Conservation (phyloP, 2,329 filamentous ascomycete genomes). For the Apiospora koreana region DNA sequence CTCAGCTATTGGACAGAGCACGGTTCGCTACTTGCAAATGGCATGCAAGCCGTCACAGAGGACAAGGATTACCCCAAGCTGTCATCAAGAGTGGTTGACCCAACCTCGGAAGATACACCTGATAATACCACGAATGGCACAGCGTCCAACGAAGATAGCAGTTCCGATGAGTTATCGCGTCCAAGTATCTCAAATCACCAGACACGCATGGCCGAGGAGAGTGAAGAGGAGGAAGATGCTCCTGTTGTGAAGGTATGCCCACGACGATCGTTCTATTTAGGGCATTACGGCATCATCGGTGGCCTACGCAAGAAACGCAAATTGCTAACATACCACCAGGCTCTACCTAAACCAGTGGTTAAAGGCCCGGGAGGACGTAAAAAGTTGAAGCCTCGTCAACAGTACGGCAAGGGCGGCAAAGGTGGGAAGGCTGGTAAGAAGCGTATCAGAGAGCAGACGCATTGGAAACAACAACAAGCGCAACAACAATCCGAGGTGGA, state of each 20-base stretch:
- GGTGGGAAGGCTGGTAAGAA: conserved; percentile 42
- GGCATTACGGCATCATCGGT: background rate
- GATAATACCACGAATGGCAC: conserved; percentile 50
- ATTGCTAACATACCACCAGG: conserved; percentile 11
- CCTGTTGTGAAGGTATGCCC: conserved; percentile 36
- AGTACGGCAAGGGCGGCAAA: conserved; percentile 40
- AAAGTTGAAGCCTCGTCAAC: conserved; percentile 47
- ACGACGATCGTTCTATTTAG: background rate
- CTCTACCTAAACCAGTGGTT: conserved; percentile 20
- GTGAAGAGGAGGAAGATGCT: conserved; percentile 51
- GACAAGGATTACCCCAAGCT: conserved; percentile 58
- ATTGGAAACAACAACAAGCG: conserved; percentile 31
- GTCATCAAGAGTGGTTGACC: conserved; percentile 44
- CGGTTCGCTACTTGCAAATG: conserved; percentile 65
- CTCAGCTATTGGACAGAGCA: conserved; percentile 65
- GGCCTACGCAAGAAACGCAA: background rate
- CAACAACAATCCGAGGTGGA: conserved; percentile 26
- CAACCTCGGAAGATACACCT: conserved; percentile 45
- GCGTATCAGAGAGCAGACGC: conserved; percentile 19
- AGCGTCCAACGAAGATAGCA: conserved; percentile 54
- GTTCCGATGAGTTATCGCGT: conserved; percentile 48
- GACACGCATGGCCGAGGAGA: conserved; percentile 62
- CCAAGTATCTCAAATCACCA: conserved; percentile 29
- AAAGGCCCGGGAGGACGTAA: conserved; percentile 39
- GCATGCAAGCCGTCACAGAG: conserved; percentile 65